These are phyloP conservation scores for Inonotus obliquus DNA, from an alignment of 1,284 basidiomycete genomes.

Conservation along the genomic window DNA sequence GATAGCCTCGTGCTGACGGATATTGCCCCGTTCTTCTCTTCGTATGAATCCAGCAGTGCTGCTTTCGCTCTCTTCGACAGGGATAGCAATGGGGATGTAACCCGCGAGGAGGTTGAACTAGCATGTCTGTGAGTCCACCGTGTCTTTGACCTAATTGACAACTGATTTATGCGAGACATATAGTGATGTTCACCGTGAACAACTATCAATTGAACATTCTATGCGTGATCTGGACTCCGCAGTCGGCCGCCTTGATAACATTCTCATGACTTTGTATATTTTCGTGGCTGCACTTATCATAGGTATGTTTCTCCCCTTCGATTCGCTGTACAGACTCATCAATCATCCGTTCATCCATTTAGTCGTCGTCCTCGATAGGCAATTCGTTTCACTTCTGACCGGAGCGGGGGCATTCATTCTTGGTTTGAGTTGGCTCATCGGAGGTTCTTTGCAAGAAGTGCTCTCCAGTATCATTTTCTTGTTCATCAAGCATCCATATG, in stretches of 20 bases:
- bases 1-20: constrained; percentile 65
- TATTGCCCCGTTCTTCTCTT: constrained; percentile 70
- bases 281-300: constrained; percentile 71
- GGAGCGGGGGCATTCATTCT: constrained; percentile 81
- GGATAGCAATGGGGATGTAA: constrained; percentile 77
- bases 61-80: constrained; percentile 80
- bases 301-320: constrained; percentile 48
- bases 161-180: background rate
- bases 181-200: constrained; percentile 81
- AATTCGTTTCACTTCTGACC: constrained; percentile 71
- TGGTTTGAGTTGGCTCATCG: constrained; percentile 87
- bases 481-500: constrained; percentile 84
- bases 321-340: background rate
- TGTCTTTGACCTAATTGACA: background rate
- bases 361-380: constrained; percentile 46
- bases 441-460: constrained; percentile 63
- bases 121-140: constrained; percentile 53
- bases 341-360: constrained; percentile 12
- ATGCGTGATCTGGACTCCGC: constrained; percentile 92
- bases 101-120: constrained; percentile 73
- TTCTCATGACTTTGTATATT: constrained; percentile 63
- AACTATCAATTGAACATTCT: constrained; percentile 78
- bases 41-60: constrained; percentile 58
- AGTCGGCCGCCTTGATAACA: constrained; percentile 75
- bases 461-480: constrained; percentile 81